Percentiles rank a stretch among this genome's conserved stretches.
Evolutionary conservation across 2,329 filamentous ascomycete genomes (phyloP).

Genomic region (Penicillium glabrum): DNA sequence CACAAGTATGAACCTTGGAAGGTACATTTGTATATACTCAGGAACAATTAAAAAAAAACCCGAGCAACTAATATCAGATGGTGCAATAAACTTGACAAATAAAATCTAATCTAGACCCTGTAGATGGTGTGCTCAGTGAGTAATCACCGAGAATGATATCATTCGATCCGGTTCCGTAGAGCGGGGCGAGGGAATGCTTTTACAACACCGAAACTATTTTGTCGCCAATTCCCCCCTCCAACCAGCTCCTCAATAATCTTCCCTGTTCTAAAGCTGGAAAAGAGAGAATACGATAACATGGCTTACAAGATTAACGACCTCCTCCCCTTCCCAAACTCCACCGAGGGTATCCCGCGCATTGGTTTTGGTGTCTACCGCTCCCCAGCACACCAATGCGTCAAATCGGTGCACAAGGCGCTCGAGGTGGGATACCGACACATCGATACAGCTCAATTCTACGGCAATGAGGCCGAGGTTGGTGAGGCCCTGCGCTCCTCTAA

Average conservation of each 20-base stretch:
- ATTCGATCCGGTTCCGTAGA: constrained; percentile 16
- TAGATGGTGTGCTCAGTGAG: constrained; percentile 7
- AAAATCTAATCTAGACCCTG: not conserved
- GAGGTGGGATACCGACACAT: constrained; percentile 55
- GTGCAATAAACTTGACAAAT: not conserved
- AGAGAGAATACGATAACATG: constrained; percentile 3
- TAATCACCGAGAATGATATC: constrained; percentile 20
- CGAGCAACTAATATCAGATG: not conserved
- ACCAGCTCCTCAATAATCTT: not conserved
- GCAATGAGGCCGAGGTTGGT: constrained; percentile 67
- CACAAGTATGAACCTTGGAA: not conserved
- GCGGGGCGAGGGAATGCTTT: constrained; percentile 7
- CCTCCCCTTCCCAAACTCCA: constrained; percentile 52
- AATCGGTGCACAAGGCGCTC: constrained; percentile 59
- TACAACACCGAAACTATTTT: not conserved
- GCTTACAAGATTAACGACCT: constrained; percentile 48
- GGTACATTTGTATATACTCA: no score
- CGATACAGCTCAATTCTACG: constrained; percentile 66
- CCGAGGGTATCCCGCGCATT: constrained; percentile 61
- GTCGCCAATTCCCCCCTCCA: not conserved
- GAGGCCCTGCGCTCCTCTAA: constrained; percentile 60
- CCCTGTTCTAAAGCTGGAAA: not conserved
- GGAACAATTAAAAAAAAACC: not conserved
- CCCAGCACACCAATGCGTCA: constrained; percentile 53
- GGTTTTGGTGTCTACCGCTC: constrained; percentile 73